These are phyloP conservation scores for Copromyces sp. DNA, from an alignment of 495 filamentous ascomycete genomes.

Conservation along the genomic window DNA sequence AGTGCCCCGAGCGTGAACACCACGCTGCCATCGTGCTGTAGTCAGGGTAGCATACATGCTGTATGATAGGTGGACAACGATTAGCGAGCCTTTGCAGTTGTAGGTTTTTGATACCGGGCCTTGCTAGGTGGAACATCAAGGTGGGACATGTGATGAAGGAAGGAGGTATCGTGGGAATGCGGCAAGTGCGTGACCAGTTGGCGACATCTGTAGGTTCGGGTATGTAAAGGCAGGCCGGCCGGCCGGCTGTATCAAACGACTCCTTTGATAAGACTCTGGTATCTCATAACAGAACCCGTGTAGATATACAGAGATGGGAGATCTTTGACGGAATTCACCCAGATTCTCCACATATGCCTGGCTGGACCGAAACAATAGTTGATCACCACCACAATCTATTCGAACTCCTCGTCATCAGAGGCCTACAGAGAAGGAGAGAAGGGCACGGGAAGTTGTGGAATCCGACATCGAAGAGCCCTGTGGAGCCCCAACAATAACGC, in stretches of 20 bases:
- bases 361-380: background rate
- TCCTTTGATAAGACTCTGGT: background rate
- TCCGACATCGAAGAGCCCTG: too few species aligned
- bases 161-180: background rate
- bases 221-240: background rate
- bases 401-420: too few species aligned
- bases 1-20: background rate
- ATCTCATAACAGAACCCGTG: background rate
- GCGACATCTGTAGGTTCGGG: background rate
- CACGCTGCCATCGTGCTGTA: background rate
- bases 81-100: background rate
- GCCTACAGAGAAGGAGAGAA: background rate
- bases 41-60: background rate
- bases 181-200: background rate
- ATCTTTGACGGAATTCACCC: background rate
- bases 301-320: background rate
- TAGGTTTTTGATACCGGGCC: background rate
- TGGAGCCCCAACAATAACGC: background rate
- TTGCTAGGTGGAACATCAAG: background rate
- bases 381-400: background rate
- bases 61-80: background rate
- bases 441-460: background rate
- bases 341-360: background rate
- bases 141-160: background rate
- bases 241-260: background rate